Conservation (phyloP, 2,329 filamentous ascomycete genomes). For the Hymenoscyphus salicellus region DNA sequence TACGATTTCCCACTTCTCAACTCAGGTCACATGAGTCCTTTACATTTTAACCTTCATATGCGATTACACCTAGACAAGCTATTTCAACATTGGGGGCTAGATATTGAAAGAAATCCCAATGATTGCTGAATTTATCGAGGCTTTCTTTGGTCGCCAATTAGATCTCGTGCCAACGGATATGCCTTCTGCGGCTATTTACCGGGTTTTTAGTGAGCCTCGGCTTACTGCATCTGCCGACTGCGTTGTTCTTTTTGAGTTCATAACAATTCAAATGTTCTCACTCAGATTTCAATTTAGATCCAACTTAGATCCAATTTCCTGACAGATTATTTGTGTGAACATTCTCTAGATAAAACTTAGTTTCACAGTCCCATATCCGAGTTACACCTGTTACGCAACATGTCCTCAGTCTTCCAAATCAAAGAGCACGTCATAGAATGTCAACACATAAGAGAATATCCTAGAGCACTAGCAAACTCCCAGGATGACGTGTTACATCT, state of each 20-base stretch:
- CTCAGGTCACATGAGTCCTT: too few relatives aligned
- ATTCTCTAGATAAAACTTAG: not conserved
- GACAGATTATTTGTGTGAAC: not conserved
- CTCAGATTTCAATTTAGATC: not conserved
- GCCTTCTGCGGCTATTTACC: not conserved
- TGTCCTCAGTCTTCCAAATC: conserved; percentile 53
- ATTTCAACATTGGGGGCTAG: too few relatives aligned
- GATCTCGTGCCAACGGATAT: not conserved
- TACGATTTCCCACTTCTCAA: too few relatives aligned
- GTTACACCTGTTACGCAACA: not conserved
- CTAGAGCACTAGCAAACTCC: conserved; percentile 65
- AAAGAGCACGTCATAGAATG: conserved; percentile 71
- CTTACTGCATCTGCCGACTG: not conserved
- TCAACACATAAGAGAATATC: conserved; percentile 80
- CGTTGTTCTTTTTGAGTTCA: not conserved
- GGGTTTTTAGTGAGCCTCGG: not conserved
- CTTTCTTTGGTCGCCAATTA: not conserved
- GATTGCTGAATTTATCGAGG: too few relatives aligned
- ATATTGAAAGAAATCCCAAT: too few relatives aligned
- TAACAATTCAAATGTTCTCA: not conserved
- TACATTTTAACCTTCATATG: too few relatives aligned
- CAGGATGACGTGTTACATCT: conserved; percentile 74
- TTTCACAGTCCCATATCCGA: not conserved
- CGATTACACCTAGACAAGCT: too few relatives aligned
- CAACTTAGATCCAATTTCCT: not conserved